Conservation (phyloP, 352 stramenopile genomes). For the Globisporangium recalcitrans region DNA sequence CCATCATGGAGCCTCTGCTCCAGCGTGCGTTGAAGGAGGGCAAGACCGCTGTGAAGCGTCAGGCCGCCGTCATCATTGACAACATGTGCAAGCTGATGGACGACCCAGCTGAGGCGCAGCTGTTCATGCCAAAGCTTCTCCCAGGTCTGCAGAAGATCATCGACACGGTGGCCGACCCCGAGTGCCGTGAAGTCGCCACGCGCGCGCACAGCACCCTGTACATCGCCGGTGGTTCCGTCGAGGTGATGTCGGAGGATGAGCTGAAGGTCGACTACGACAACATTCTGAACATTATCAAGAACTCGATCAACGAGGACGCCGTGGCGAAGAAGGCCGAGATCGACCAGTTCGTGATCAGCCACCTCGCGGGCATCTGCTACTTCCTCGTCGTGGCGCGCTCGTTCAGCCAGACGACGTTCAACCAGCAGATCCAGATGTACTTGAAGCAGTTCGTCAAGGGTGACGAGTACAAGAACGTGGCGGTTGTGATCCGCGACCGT, state of each 20-base stretch:
- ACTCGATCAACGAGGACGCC: slow-evolving; percentile 74
- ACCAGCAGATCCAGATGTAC: slow-evolving; percentile 88
- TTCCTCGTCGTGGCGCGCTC: slow-evolving; percentile 87
- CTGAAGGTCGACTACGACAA: slow-evolving; percentile 91
- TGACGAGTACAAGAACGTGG: slow-evolving; percentile 56
- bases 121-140: slow-evolving; percentile 97
- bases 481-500: slow-evolving; percentile 72
- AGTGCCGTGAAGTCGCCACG: slow-evolving; percentile 95
- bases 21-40: slow-evolving; percentile 94
- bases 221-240: slow-evolving; percentile 90
- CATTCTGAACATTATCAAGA: slow-evolving; percentile 70
- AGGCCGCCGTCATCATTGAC: slow-evolving; percentile 98
- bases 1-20: slow-evolving; percentile 96
- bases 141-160: slow-evolving; percentile 96
- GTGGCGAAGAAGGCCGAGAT: slow-evolving; percentile 83
- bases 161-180: slow-evolving; percentile 93
- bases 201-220: slow-evolving; percentile 93
- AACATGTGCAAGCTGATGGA: slow-evolving; percentile 99
- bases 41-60: slow-evolving; percentile 95
- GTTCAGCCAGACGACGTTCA: slow-evolving; percentile 94
- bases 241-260: slow-evolving; percentile 82
- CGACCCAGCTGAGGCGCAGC: slow-evolving; percentile 93
- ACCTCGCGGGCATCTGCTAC: slow-evolving; percentile 77
- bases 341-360: slow-evolving; percentile 90
- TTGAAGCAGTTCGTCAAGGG: slow-evolving; percentile 82